Percentiles rank a stretch among this genome's conserved stretches.
Evolutionary conservation across 2,329 filamentous ascomycete genomes (phyloP).

Genomic region (Pseudopithomyces maydicus): DNA sequence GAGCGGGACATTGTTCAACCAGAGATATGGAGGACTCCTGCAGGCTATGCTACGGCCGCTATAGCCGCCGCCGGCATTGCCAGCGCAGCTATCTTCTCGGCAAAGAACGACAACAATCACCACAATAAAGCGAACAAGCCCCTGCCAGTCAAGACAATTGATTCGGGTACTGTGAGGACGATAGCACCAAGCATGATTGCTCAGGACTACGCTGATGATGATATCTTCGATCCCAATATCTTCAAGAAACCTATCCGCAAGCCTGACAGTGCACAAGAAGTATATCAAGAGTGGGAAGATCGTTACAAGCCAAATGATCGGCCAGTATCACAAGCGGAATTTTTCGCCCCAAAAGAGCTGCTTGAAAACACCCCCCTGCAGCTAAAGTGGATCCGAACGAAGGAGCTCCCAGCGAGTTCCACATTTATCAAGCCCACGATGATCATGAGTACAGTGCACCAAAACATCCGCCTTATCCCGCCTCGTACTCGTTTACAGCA

Average conservation of each 20-base stretch:
- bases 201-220: constrained; percentile 49
- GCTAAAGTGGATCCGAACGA: constrained; percentile 49
- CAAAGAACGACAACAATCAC: constrained; percentile 31
- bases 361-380: constrained; percentile 43
- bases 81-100: constrained; percentile 36
- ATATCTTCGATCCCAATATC: constrained; percentile 52
- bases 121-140: constrained; percentile 14
- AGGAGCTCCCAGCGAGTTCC: constrained; percentile 50
- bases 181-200: constrained; percentile 41
- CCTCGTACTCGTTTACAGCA: constrained; percentile 46
- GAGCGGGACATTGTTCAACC: constrained; percentile 40
- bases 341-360: constrained; percentile 54
- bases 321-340: constrained; percentile 50
- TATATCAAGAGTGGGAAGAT: constrained; percentile 51
- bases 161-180: constrained; percentile 37
- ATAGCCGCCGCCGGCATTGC: constrained; percentile 39
- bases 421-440: constrained; percentile 49
- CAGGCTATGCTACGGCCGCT: constrained; percentile 42
- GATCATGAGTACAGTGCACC: constrained; percentile 36
- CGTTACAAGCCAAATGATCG: constrained; percentile 42
- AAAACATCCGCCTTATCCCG: constrained; percentile 42
- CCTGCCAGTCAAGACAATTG: constrained; percentile 8
- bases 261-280: constrained; percentile 42
- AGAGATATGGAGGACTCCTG: constrained; percentile 44
- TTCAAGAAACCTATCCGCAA: constrained; percentile 45